Evolutionary conservation across 1,284 basidiomycete species (phyloP).

Genomic region (Moniliophthora roreri): DNA sequence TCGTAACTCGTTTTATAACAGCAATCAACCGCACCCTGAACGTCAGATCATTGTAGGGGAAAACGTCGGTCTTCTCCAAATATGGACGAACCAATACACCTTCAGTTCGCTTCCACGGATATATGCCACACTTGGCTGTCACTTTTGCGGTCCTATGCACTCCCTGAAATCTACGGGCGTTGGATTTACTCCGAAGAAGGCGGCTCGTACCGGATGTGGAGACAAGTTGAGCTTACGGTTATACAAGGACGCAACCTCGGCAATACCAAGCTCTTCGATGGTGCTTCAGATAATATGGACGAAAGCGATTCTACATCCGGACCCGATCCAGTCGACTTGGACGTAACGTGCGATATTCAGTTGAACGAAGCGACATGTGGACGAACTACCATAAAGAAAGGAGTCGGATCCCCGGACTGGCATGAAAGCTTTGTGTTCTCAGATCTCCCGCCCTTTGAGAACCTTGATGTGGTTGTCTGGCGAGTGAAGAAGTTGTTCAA

Average conservation of each 20-base stretch:
- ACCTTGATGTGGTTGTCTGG: slow-evolving; percentile 62
- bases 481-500: slow-evolving; percentile 64
- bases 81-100: slow-evolving; percentile 65
- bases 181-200: slow-evolving; percentile 57
- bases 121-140: slow-evolving; percentile 69
- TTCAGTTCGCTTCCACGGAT: slow-evolving; percentile 63
- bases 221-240: slow-evolving; percentile 70
- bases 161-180: slow-evolving; percentile 74
- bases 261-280: slow-evolving; percentile 34
- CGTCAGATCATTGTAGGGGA: slow-evolving; percentile 47
- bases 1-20: slow-evolving; percentile 18
- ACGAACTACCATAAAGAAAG: slow-evolving; percentile 70
- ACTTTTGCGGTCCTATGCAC: slow-evolving; percentile 73
- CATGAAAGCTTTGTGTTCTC: slow-evolving; percentile 73
- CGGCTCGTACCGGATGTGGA: slow-evolving; percentile 82
- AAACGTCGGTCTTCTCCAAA: slow-evolving; percentile 59
- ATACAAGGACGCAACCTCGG: slow-evolving; percentile 72
- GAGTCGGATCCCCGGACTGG: slow-evolving; percentile 68
- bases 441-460: slow-evolving; percentile 72
- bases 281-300: slow-evolving; percentile 23
- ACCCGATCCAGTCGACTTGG: slow-evolving; percentile 57
- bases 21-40: too few relatives aligned
- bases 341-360: slow-evolving; percentile 69
- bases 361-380: slow-evolving; percentile 65
- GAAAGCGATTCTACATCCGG: slow-evolving; percentile 34